phyloP scores from a whole-genome alignment of 2,329 filamentous ascomycete species.

The Fusarium veterinarium region DNA sequence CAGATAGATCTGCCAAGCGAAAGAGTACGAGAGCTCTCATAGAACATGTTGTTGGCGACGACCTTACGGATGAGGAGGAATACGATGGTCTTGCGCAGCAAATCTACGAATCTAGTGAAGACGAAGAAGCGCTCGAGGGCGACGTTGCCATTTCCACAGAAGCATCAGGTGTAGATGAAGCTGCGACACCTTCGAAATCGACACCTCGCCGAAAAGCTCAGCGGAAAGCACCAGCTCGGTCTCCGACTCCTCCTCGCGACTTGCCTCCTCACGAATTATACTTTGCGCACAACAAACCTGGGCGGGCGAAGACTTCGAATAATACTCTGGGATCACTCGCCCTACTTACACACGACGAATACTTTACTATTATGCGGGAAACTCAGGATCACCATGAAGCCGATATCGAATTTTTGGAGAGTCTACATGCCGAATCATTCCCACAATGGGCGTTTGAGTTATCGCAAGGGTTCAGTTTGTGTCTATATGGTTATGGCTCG shows the following conservation, averaged over 20 bases:
- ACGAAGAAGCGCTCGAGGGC: slow-evolving; percentile 55
- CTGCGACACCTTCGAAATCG: slow-evolving; percentile 59
- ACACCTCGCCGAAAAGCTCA: slow-evolving; percentile 46
- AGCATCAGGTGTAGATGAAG: slow-evolving; percentile 47
- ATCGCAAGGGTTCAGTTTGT: slow-evolving; percentile 85
- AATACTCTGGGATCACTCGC: slow-evolving; percentile 81
- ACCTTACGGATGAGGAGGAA: slow-evolving; percentile 77
- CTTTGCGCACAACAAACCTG: slow-evolving; percentile 91
- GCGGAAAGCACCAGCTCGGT: slow-evolving; percentile 57
- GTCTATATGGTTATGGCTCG: slow-evolving; percentile 92
- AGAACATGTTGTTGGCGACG: slow-evolving; percentile 73
- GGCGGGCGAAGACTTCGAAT: slow-evolving; percentile 84
- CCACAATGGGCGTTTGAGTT: slow-evolving; percentile 95
- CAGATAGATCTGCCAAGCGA: slow-evolving; percentile 85
- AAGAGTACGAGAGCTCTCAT: slow-evolving; percentile 86
- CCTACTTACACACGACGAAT: slow-evolving; percentile 91
- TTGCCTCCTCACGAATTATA: slow-evolving; percentile 91
- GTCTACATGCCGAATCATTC: slow-evolving; percentile 83
- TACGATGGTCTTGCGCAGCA: slow-evolving; percentile 75
- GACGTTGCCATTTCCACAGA: slow-evolving; percentile 30
- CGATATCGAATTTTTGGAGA: slow-evolving; percentile 77
- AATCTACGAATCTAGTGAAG: slow-evolving; percentile 71
- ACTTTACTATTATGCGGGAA: slow-evolving; percentile 74
- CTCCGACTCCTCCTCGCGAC: slow-evolving; percentile 82
- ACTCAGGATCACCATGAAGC: slow-evolving; percentile 75